Base-by-base conservation (phyloP, 441 rosid species). In the Gossypium gossypioides region DNA sequence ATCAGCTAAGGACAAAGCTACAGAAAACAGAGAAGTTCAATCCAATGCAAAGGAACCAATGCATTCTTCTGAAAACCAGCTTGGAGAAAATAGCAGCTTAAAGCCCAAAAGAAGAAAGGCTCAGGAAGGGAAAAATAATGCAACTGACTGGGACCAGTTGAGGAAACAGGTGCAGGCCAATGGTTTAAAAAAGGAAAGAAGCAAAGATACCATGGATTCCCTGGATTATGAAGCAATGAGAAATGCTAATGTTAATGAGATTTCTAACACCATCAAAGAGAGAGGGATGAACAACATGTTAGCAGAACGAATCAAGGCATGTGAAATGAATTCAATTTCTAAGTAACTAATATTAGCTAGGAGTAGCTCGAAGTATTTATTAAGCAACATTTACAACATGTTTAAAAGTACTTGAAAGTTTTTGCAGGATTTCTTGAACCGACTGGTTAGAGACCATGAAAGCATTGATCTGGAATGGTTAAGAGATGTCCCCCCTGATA, bases 201-300 rank as follows among this genome's bases (percentile, higher is more conserved):
- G 84, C 73, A 50, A 74, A 69, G 89, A 87, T 27, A 71, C 83
- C 19, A 82, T 76, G 89, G 97, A 96, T 84, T 87, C 98, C 40
- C 51, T 93, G 54, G 97, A 96, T 84, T 93, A 89, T 66, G 95
- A 91, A 86, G 94, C 95, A 68, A 29, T 96, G 80, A 89, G 98
- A 80, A 50, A 77, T 48, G 91, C 91, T 54, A 65, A 66, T 44
- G 79, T 87, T 52, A 50, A 66, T 10, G 86, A 84, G 77, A 87
- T 96, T 68, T 76, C 98, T 42, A 78, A 84, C 0, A 68, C 90
- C 37, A 96, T 96, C 52, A 91, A 84, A 83, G 97, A 84, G 73
- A 82, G 99, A 73, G 99, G 99, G 42, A 93, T 93, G 97, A 93
- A 93, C 82, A 85, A 91, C 78, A 82, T 93, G 94, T 81, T 96